Percentiles rank a stretch among this genome's conserved stretches.
phyloP scores from a whole-genome alignment of 495 filamentous ascomycete species.

The Venustampulla echinocandica region DNA sequence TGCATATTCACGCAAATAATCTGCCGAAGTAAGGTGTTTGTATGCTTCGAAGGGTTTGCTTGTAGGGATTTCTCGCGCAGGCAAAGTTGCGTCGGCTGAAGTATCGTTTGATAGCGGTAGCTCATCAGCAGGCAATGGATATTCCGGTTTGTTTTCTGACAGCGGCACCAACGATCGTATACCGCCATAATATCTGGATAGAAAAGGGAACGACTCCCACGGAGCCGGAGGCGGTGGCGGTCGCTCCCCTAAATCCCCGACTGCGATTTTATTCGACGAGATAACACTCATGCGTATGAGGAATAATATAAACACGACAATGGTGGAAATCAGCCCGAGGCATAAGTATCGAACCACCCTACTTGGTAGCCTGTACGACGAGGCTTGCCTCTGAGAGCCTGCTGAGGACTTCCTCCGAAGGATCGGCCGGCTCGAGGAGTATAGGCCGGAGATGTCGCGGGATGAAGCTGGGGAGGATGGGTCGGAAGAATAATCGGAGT shows the following conservation, averaged over 20 bases:
- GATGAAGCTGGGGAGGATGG: conserved; percentile 31
- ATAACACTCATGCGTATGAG: conserved; percentile 62
- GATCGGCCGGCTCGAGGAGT: conserved; percentile 43
- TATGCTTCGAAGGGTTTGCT: conserved; percentile 60
- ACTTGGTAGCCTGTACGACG: conserved; percentile 52
- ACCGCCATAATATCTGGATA: conserved; percentile 79
- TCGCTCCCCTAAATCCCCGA: conserved; percentile 39
- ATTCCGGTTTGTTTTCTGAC: conserved; percentile 61
- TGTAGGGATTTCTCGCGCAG: conserved; percentile 32
- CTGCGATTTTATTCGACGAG: conserved; percentile 50
- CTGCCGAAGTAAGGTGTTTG: conserved; percentile 51
- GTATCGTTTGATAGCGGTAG: conserved; percentile 26
- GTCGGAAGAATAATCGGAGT: conserved; percentile 32
- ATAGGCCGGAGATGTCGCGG: conserved; percentile 42
- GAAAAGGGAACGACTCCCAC: conserved; percentile 77
- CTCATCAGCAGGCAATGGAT: conserved; percentile 51
- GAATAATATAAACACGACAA: conserved; percentile 63
- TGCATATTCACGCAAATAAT: conserved; percentile 51
- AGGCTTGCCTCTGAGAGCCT: conserved; percentile 19
- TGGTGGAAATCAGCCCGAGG: conserved; percentile 53
- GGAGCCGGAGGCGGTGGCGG: conserved; percentile 49
- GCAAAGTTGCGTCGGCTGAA: conserved; percentile 18
- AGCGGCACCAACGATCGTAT: conserved; percentile 56
- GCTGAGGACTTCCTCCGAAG: conserved; percentile 29
- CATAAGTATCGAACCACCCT: conserved; percentile 64